Percentiles rank a stretch among this genome's conserved stretches.
Conservation (phyloP, 163 green algal genomes). For the Chlamydomonas reinhardtii region DNA sequence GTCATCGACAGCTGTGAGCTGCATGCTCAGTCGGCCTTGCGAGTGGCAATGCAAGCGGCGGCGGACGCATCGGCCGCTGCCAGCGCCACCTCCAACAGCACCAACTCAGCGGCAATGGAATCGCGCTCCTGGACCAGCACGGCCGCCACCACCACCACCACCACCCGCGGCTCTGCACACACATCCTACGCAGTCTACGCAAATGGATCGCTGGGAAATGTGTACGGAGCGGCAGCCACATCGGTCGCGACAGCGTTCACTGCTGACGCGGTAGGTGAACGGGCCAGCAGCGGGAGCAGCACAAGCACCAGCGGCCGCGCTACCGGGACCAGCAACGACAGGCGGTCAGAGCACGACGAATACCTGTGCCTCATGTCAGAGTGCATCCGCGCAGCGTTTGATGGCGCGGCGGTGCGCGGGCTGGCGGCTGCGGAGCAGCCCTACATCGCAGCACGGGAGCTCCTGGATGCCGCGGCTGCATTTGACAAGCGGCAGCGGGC, state of each 20-base stretch:
- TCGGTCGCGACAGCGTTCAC: no score
- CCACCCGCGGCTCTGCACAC: no score
- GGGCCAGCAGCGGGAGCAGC: no score
- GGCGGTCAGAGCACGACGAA: not conserved
- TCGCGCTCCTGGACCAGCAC: no score
- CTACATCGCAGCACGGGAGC: not conserved
- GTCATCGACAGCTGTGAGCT: conserved; percentile 24
- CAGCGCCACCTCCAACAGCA: no score
- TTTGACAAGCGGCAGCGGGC: conserved; percentile 42
- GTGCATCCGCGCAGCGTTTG: conserved; percentile 28
- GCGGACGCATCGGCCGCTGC: conserved; percentile 7
- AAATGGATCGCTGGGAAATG: no score
- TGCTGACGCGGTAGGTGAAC: no score
- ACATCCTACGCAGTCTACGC: no score
- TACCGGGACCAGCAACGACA: not conserved
- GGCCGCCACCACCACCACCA: no score
- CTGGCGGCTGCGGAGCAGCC: not conserved
- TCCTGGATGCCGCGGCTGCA: not conserved
- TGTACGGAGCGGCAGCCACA: no score
- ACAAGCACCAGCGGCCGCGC: no score
- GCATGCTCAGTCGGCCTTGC: conserved; percentile 9
- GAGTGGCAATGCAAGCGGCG: conserved; percentile 11
- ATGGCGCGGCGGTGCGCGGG: not conserved
- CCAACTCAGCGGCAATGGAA: no score
- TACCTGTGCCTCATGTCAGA: conserved; percentile 24